Percentiles rank a stretch among this genome's conserved stretches.
Conservation (phyloP, 306 rosid genomes). For the Cicer pinnatifidum region DNA sequence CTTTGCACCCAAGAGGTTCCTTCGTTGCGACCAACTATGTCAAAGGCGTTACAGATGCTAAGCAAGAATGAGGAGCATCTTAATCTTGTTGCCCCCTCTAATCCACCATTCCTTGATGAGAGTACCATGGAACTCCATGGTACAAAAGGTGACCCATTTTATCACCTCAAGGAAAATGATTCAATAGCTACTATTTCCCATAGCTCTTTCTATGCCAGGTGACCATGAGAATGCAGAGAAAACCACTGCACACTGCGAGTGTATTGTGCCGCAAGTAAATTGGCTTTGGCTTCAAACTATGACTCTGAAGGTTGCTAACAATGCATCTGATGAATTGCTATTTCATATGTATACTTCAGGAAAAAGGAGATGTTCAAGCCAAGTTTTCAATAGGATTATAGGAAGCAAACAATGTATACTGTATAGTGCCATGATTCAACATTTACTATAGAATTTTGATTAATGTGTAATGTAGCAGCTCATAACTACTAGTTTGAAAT, state of each 20-base stretch:
- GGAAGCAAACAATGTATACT: constrained; percentile 30
- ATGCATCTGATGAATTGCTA: not conserved
- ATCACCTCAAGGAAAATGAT: constrained; percentile 50
- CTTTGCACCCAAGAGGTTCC: constrained; percentile 84
- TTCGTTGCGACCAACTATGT: constrained; percentile 77
- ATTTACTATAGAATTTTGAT: constrained; percentile 2
- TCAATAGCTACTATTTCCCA: constrained; percentile 72
- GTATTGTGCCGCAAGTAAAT: constrained; percentile 11
- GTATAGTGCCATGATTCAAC: constrained; percentile 27
- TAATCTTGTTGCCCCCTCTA: constrained; percentile 72
- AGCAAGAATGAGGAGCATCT: constrained; percentile 65
- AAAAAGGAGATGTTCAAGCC: constrained; percentile 28
- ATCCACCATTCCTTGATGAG: constrained; percentile 90
- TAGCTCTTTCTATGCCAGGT: constrained; percentile 80
- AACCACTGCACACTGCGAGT: constrained; percentile 10
- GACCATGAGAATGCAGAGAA: constrained; percentile 44
- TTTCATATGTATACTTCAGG: constrained; percentile 17
- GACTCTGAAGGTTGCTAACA: constrained; percentile 23
- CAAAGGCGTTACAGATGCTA: constrained; percentile 76
- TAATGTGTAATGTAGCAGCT: constrained; percentile 15
- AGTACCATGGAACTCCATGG: constrained; percentile 79
- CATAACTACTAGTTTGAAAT: constrained; percentile 1
- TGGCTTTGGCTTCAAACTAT: constrained; percentile 23
- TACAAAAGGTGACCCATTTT: constrained; percentile 53
- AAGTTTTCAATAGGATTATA: constrained; percentile 3